Base-by-base conservation (phyloP, 805 yeast species). In the Candida nonsorbophila region DNA sequence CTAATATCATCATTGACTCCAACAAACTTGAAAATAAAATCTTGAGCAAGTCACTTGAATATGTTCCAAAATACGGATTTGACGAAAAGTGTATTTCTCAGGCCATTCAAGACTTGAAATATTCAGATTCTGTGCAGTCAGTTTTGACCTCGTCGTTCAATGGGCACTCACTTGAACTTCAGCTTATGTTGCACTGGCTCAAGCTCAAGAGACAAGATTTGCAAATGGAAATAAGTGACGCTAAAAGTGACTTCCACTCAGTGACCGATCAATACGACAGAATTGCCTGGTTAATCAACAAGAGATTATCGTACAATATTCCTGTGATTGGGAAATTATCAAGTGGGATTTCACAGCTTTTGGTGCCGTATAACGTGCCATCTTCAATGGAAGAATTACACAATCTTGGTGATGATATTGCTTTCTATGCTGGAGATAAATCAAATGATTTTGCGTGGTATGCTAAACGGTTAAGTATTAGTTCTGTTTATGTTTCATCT, bases 371-470 rank as follows among this genome's bases (percentile, higher is more conserved):
- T 29, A 80, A 84, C 48, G 26, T 80, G 18, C 51, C 62, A 3
- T 42, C 49, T 16, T 74, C 92, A 0, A 44, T 83, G 28, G 72
- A 71, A 20, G 94, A 85, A 47, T 69, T 92, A 33, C 82, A 78
- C 42, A 69, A 74, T 29, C 65, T 88, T 32, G 69, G 86, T 8
- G 97, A 90, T 57, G 97, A 92, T 49, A 67, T 90, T 35, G 73
- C 84, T 25, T 86, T 58, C 53, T 77, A 74, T 42, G 77, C 95
- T 0, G 92, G 88, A 7, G 97, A 88, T 49, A 47, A 55, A 30
- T 72, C 92, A 13, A 77, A 77, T 40, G 95, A 86, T 53, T 79
- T 83, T 51, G 81, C 85, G 3, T 90, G 98, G 98, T 90, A 90
- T 54, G 65, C 94, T n/a, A 84, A 87, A 49, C 67, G 98, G 40